Evolutionary conservation across 2,329 filamentous ascomycete genomes (phyloP).

Genomic region (Aspergillus glaucus): DNA sequence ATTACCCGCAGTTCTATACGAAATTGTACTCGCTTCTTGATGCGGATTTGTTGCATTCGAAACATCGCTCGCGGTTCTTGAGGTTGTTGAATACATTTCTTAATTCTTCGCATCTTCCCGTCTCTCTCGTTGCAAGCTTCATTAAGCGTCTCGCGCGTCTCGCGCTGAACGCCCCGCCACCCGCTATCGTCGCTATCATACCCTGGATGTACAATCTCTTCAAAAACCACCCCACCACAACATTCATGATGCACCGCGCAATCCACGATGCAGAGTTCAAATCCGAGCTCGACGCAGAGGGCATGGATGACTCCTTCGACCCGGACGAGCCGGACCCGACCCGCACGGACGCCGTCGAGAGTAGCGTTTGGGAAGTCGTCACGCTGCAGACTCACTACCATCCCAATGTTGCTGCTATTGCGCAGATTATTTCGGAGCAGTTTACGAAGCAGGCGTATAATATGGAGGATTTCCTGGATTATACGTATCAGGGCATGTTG

Average conservation of each 20-base stretch:
- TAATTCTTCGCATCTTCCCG: constrained; percentile 84
- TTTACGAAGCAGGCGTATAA: constrained; percentile 95
- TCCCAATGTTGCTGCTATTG: constrained; percentile 89
- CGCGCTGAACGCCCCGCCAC: constrained; percentile 79
- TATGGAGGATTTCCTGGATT: constrained; percentile 94
- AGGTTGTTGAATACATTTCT: constrained; percentile 87
- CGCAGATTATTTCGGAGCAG: constrained; percentile 90
- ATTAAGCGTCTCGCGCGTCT: constrained; percentile 86
- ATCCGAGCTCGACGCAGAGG: constrained; percentile 54
- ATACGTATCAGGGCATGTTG: constrained; percentile 72
- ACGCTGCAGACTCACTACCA: constrained; percentile 91
- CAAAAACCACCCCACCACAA: constrained; percentile 80
- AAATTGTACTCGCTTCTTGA: constrained; percentile 94
- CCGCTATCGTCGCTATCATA: constrained; percentile 79
- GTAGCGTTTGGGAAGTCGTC: constrained; percentile 89
- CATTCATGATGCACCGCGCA: constrained; percentile 90
- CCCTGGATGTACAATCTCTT: constrained; percentile 96
- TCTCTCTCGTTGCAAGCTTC: constrained; percentile 85
- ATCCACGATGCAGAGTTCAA: constrained; percentile 53
- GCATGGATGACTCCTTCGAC: constrained; percentile 70
- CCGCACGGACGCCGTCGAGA: constrained; percentile 80
- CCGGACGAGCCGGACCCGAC: constrained; percentile 73
- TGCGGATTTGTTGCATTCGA: constrained; percentile 79
- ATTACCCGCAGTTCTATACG: constrained; percentile 88
- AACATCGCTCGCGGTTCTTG: constrained; percentile 89